phyloP scores from a whole-genome alignment of 805 yeast genomes.

The Candida methanosorbosa region DNA sequence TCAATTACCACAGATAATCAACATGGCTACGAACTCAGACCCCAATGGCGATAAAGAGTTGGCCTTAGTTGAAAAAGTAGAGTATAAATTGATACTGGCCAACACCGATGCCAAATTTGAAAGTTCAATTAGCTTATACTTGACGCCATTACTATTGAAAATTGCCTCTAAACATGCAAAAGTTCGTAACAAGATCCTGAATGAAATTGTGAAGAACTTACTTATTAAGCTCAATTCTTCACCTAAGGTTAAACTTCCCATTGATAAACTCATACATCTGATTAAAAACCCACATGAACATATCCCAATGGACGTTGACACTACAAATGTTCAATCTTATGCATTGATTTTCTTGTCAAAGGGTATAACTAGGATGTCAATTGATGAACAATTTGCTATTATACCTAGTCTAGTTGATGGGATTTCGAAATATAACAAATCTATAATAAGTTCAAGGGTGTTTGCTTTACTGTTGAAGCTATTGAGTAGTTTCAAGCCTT shows the following conservation, averaged over 20 bases:
- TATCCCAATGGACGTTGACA: constrained; percentile 31
- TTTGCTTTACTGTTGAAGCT: constrained; percentile 54
- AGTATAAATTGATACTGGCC: constrained; percentile 72
- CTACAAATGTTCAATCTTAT: constrained; percentile 48
- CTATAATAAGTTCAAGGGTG: constrained; percentile 38
- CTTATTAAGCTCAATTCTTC: constrained; percentile 58
- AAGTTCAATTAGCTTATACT: constrained; percentile 46
- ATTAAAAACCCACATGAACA: constrained; percentile 50
- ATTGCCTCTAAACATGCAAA: constrained; percentile 59
- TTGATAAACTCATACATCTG: constrained; percentile 52
- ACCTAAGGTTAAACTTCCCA: constrained; percentile 51
- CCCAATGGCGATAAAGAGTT: no score
- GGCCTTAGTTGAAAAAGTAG: constrained; percentile 65
- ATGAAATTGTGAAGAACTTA: constrained; percentile 54
- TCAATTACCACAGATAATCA: no score
- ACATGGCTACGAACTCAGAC: no score
- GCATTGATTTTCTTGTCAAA: constrained; percentile 58
- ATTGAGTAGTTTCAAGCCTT: constrained; percentile 38
- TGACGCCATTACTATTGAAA: constrained; percentile 74
- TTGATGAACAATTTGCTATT: constrained; percentile 27
- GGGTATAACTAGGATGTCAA: constrained; percentile 49
- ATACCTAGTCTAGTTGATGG: constrained; percentile 40
- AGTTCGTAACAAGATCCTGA: constrained; percentile 59
- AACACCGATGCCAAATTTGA: constrained; percentile 58
- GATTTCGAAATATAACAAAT: constrained; percentile 31